Percentiles rank a stretch among this genome's conserved stretches.
These are phyloP conservation scores for Allantophomopsis lycopodina DNA, from an alignment of 2,329 filamentous ascomycete species.

Conservation along the genomic window DNA sequence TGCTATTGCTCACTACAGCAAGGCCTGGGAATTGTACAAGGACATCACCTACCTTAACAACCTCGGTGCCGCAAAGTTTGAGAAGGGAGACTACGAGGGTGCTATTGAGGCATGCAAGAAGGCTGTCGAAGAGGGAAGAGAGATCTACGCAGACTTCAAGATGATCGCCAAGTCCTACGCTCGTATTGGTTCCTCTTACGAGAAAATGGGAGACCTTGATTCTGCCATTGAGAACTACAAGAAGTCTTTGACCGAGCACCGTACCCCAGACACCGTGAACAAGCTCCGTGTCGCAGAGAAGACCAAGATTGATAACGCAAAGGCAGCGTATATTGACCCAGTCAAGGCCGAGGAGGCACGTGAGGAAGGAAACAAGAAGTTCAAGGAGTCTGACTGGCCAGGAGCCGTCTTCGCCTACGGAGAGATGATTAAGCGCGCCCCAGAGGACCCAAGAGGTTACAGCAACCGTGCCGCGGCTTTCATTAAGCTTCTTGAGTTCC, in stretches of 20 bases:
- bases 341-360: slow-evolving; percentile 90
- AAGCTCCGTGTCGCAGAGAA: slow-evolving; percentile 91
- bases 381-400: slow-evolving; percentile 94
- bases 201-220: slow-evolving; percentile 70
- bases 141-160: slow-evolving; percentile 93
- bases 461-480: slow-evolving; percentile 95
- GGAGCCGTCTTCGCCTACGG: slow-evolving; percentile 86
- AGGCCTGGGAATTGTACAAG: slow-evolving; percentile 89
- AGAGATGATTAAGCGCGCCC: slow-evolving; percentile 94
- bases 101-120: slow-evolving; percentile 77
- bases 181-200: slow-evolving; percentile 85
- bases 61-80: slow-evolving; percentile 82
- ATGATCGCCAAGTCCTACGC: slow-evolving; percentile 96
- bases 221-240: slow-evolving; percentile 84
- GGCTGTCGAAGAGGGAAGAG: slow-evolving; percentile 80
- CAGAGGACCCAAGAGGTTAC: slow-evolving; percentile 85
- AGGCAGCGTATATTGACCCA: slow-evolving; percentile 74
- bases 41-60: slow-evolving; percentile 98
- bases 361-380: slow-evolving; percentile 88
- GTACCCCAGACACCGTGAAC: slow-evolving; percentile 81
- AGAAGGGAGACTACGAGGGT: slow-evolving; percentile 88
- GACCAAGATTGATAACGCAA: slow-evolving; percentile 62
- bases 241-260: slow-evolving; percentile 89
- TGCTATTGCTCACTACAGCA: slow-evolving; percentile 86
- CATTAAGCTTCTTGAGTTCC: slow-evolving; percentile 93